Evolutionary conservation across 306 rosid species (phyloP).

Genomic region (Trifolium subterraneum): DNA sequence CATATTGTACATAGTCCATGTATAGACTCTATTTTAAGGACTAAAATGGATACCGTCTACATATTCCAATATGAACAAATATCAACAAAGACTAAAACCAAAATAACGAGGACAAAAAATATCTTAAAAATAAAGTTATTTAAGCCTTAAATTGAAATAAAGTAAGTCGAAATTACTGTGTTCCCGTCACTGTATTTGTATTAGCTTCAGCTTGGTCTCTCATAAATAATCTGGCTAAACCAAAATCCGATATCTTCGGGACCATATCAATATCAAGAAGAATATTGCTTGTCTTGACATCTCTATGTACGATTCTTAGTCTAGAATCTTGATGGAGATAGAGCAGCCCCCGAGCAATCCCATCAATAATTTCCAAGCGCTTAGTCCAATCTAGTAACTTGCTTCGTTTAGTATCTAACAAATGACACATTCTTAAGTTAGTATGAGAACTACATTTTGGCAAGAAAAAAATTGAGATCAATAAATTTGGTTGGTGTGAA

Average conservation of each 20-base stretch:
- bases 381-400: constrained; percentile 49
- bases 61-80: no score
- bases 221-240: constrained; percentile 42
- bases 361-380: constrained; percentile 51
- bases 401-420: constrained; percentile 40
- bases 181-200: constrained; percentile 13
- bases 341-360: constrained; percentile 55
- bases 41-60: neutral
- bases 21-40: no score
- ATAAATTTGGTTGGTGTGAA: neutral
- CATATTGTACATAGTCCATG: neutral
- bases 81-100: no score
- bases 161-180: neutral
- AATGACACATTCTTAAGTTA: neutral
- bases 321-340: constrained; percentile 68
- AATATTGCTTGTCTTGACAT: constrained; percentile 59
- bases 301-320: constrained; percentile 31
- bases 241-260: constrained; percentile 63
- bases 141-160: neutral
- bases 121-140: no score
- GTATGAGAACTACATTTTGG: neutral
- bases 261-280: constrained; percentile 57
- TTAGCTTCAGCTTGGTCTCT: neutral
- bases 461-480: neutral
- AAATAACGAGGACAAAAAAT: neutral